These are phyloP conservation scores for Astrothelium subdiscretum DNA, from an alignment of 495 filamentous ascomycete genomes.

Conservation along the genomic window DNA sequence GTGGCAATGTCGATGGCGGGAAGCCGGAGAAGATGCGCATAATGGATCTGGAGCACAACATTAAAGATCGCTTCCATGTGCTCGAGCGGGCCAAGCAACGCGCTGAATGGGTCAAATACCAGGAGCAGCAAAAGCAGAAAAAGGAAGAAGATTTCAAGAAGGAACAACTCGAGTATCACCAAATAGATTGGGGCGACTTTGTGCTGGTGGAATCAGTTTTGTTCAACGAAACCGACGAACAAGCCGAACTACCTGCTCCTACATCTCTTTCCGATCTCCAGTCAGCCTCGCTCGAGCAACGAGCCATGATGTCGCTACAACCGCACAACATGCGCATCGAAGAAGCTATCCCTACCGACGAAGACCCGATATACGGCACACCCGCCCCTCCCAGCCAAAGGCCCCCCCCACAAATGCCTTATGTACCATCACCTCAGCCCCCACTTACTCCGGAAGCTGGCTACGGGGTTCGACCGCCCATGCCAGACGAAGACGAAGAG, in stretches of 20 bases:
- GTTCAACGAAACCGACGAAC: slow-evolving; percentile 82
- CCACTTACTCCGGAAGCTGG: slow-evolving; percentile 8
- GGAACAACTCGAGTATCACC: slow-evolving; percentile 70
- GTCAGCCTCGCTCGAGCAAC: slow-evolving; percentile 87
- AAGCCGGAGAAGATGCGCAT: slow-evolving; percentile 58
- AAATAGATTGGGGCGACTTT: slow-evolving; percentile 98
- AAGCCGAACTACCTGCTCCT: slow-evolving; percentile 75
- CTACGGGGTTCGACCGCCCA: slow-evolving; percentile 15
- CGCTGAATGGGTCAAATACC: slow-evolving; percentile 75
- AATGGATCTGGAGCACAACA: slow-evolving; percentile 64
- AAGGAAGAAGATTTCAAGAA: slow-evolving; percentile 81
- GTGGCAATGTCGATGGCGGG: slow-evolving; percentile 55
- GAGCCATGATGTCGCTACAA: slow-evolving; percentile 73
- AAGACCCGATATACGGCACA: slow-evolving; percentile 6
- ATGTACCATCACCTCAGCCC: slow-evolving; percentile 5
- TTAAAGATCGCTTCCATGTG: slow-evolving; percentile 66
- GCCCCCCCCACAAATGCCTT: slow-evolving; percentile 24
- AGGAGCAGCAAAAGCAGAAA: slow-evolving; percentile 75
- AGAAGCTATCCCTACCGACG: slow-evolving; percentile 73
- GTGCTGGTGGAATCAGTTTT: slow-evolving; percentile 91
- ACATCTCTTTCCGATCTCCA: slow-evolving; percentile 83
- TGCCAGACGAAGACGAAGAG: slow-evolving; percentile 56
- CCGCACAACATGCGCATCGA: slow-evolving; percentile 72
- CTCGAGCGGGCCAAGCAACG: slow-evolving; percentile 69
- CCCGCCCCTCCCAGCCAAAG: slow-evolving; percentile 7